Conservation (phyloP, 2,329 filamentous ascomycete genomes). For the Epicoccum sorghinum region DNA sequence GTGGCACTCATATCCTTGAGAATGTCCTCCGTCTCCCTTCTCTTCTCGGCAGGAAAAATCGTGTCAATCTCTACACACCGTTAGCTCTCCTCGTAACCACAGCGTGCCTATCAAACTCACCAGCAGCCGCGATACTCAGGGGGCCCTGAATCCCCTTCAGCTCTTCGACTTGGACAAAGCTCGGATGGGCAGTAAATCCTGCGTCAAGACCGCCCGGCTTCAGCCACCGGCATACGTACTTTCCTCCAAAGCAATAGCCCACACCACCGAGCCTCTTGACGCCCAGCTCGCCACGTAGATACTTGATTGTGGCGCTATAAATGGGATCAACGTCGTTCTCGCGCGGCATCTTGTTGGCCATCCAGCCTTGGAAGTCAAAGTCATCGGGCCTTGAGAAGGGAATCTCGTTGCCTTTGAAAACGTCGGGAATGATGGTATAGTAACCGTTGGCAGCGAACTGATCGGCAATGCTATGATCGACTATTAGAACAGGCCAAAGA, state of each 20-base stretch:
- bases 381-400: conserved; percentile 58
- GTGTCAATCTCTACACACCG: conserved; percentile 58
- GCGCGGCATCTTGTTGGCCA: conserved; percentile 49
- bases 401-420: conserved; percentile 71
- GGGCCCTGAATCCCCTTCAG: conserved; percentile 63
- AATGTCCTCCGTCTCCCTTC: conserved; percentile 65
- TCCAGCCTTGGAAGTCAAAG: conserved; percentile 59
- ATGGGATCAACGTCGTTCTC: conserved; percentile 59
- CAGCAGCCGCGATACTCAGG: conserved; percentile 66
- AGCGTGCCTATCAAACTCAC: background rate
- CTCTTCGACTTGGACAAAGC: conserved; percentile 70
- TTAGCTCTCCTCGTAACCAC: background rate
- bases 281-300: conserved; percentile 59
- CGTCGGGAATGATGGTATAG: conserved; percentile 70
- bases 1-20: conserved; percentile 60
- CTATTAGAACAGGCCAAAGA: conserved; percentile 1
- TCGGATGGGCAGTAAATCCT: conserved; percentile 78
- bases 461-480: conserved; percentile 64
- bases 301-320: conserved; percentile 61
- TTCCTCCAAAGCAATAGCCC: conserved; percentile 76
- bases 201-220: conserved; percentile 68
- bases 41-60: conserved; percentile 63
- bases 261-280: conserved; percentile 67
- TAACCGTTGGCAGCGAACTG: conserved; percentile 77
- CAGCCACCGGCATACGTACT: conserved; percentile 68